These are phyloP conservation scores for Amaranthus tricolor DNA, from an alignment of 179 eudicot genomes.

Conservation along the genomic window DNA sequence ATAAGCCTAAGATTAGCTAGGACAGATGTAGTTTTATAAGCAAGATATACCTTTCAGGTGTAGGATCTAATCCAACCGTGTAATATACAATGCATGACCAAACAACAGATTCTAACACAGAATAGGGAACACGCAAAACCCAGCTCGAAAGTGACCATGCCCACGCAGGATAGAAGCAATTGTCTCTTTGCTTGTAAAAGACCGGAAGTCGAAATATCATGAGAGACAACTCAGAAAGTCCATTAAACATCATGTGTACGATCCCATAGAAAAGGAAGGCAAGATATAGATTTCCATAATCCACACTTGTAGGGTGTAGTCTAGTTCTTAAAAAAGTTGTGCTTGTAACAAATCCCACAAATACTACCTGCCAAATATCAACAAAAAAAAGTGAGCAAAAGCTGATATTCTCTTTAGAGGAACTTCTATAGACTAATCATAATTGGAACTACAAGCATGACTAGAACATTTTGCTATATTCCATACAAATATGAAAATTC, in stretches of 20 bases:
- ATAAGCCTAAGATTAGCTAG: background rate
- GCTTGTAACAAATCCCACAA: slow-evolving; percentile 70
- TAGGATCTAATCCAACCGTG: slow-evolving; percentile 76
- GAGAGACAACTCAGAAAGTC: slow-evolving; percentile 85
- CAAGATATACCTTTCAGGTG: slow-evolving; percentile 52
- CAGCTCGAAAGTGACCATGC: slow-evolving; percentile 81
- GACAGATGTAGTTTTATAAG: background rate
- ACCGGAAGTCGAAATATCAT: slow-evolving; percentile 89
- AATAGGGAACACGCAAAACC: slow-evolving; percentile 83
- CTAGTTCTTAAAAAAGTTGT: slow-evolving; percentile 71
- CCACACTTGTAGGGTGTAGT: slow-evolving; percentile 64
- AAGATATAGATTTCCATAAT: slow-evolving; percentile 67
- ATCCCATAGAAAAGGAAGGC: slow-evolving; percentile 70
- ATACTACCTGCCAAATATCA: slow-evolving; percentile 57
- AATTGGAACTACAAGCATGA: background rate
- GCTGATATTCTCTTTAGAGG: background rate
- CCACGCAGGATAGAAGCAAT: slow-evolving; percentile 90
- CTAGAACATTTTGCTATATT: background rate
- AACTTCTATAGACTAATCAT: background rate
- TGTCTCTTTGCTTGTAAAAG: slow-evolving; percentile 92
- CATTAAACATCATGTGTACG: slow-evolving; percentile 91
- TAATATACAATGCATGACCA: slow-evolving; percentile 84
- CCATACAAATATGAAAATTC: background rate
- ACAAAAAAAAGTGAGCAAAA: slow-evolving; percentile 2
- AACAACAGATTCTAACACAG: slow-evolving; percentile 69